These are phyloP conservation scores for Salix caprea DNA, from an alignment of 345 rosid species.

Conservation along the genomic window DNA sequence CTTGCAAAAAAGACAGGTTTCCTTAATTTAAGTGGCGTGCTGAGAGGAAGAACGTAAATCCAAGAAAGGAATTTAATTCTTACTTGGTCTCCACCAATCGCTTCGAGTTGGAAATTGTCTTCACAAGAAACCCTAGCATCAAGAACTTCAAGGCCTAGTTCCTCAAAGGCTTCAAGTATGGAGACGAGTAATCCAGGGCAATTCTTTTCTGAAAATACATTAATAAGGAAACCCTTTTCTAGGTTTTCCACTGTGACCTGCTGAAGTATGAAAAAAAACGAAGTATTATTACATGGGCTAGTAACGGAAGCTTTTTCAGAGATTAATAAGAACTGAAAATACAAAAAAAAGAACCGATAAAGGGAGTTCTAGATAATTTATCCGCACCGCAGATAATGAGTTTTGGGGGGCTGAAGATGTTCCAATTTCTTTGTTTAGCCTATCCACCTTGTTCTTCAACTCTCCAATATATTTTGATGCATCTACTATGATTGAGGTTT, in stretches of 20 bases:
- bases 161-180: conserved; percentile 79
- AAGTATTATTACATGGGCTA: background rate
- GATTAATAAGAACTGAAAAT: background rate
- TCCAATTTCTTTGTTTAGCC: conserved; percentile 49
- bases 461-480: conserved; percentile 80
- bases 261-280: background rate
- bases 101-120: conserved; percentile 64
- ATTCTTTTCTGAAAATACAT: conserved; percentile 51
- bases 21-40: background rate
- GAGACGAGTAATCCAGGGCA: conserved; percentile 78
- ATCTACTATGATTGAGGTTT: conserved; percentile 62
- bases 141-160: conserved; percentile 62
- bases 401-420: conserved; percentile 34
- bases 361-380: background rate
- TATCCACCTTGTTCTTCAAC: conserved; percentile 68
- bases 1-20: background rate
- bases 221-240: conserved; percentile 72
- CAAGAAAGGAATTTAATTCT: background rate
- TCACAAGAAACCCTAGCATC: conserved; percentile 97
- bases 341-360: background rate
- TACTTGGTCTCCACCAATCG: conserved; percentile 51
- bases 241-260: conserved; percentile 82
- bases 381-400: conserved; percentile 36
- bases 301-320: background rate
- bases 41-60: background rate